Evolutionary conservation across 495 filamentous ascomycete genomes (phyloP).

Genomic region (Aspergillus nanangensis): DNA sequence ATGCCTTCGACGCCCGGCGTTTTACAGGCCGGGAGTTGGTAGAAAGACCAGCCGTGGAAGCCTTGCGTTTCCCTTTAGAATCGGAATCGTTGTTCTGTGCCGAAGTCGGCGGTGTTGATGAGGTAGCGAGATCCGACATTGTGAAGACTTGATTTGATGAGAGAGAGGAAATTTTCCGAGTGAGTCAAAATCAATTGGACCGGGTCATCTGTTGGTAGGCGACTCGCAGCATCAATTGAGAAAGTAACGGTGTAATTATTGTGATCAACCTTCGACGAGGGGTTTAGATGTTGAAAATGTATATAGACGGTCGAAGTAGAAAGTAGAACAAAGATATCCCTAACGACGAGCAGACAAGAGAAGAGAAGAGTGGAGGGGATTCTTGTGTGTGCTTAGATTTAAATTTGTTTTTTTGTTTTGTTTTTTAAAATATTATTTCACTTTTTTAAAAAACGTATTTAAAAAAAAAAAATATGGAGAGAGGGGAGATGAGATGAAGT

Average conservation of each 20-base stretch:
- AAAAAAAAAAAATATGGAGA: neutral
- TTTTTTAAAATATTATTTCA: slow-evolving; percentile 6
- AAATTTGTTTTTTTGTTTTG: slow-evolving; percentile 11
- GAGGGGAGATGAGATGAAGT: neutral
- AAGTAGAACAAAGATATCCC: neutral
- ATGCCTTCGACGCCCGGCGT: slow-evolving; percentile 80
- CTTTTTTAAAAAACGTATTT: neutral
- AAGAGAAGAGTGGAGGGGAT: slow-evolving; percentile 26
- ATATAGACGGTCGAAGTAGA: no score
- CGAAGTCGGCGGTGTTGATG: slow-evolving; percentile 20
- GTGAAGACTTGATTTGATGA: slow-evolving; percentile 12
- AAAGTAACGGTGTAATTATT: no score
- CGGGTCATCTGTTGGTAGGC: neutral
- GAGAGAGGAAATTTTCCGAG: no score
- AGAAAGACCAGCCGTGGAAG: slow-evolving; percentile 35
- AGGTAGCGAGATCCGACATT: slow-evolving; percentile 22
- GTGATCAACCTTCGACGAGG: no score
- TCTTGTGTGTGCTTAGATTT: slow-evolving; percentile 14
- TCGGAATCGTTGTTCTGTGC: slow-evolving; percentile 25
- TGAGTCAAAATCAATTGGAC: slow-evolving; percentile 2
- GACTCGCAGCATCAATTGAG: no score
- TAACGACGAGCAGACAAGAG: neutral
- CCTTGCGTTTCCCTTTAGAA: slow-evolving; percentile 38
- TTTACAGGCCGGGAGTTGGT: slow-evolving; percentile 59
- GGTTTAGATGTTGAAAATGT: no score